Percentiles rank a stretch among this genome's conserved stretches.
These are phyloP conservation scores for Hibiscus trionum DNA, from an alignment of 345 rosid genomes.

Conservation along the genomic window DNA sequence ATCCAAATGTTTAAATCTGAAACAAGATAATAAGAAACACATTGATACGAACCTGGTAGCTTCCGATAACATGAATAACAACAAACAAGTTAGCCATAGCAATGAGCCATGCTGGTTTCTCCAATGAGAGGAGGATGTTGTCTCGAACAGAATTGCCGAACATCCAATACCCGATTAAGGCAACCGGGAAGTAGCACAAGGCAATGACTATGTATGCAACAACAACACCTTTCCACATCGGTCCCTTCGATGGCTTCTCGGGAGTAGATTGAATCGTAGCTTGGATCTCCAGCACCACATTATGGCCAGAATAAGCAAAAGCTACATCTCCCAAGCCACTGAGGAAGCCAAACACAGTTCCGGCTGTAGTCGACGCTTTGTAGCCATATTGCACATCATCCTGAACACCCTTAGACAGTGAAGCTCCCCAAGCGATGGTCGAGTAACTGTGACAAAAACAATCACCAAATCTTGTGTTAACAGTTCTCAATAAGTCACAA, in stretches of 20 bases:
- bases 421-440: slow-evolving; percentile 72
- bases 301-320: slow-evolving; percentile 78
- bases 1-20: neutral
- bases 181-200: slow-evolving; percentile 77
- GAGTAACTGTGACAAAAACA: slow-evolving; percentile 45
- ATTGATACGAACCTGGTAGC: slow-evolving; percentile 50
- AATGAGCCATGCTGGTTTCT: slow-evolving; percentile 70
- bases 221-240: slow-evolving; percentile 81
- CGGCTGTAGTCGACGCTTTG: slow-evolving; percentile 33
- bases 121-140: slow-evolving; percentile 56
- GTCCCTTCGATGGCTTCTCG: slow-evolving; percentile 77
- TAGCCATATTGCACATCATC: slow-evolving; percentile 40
- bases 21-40: neutral
- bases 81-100: slow-evolving; percentile 57
- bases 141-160: slow-evolving; percentile 56
- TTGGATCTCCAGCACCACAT: slow-evolving; percentile 80
- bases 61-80: slow-evolving; percentile 71
- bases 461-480: neutral
- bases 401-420: slow-evolving; percentile 44
- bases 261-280: slow-evolving; percentile 88
- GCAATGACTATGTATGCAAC: slow-evolving; percentile 67
- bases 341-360: slow-evolving; percentile 54
- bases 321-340: slow-evolving; percentile 76
- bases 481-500: neutral
- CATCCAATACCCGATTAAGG: slow-evolving; percentile 53